Conservation (phyloP, 2,329 filamentous ascomycete genomes). For the Tolypocladium inflatum region DNA sequence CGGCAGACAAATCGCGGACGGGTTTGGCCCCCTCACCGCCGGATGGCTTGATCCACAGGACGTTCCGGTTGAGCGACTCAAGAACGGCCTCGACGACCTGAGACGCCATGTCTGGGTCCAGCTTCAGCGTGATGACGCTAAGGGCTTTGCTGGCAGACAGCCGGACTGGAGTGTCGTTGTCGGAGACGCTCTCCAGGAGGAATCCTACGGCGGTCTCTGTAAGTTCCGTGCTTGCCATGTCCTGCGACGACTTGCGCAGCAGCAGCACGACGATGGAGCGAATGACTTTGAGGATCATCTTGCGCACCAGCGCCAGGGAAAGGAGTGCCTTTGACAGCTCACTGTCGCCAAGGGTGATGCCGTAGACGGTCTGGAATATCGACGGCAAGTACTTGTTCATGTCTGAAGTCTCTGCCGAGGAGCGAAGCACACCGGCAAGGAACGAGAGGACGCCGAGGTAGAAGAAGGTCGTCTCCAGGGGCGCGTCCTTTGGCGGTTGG, state of each 20-base stretch:
- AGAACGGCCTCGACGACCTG: slow-evolving; percentile 85
- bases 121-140: slow-evolving; percentile 72
- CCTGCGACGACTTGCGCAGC: slow-evolving; percentile 40
- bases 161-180: slow-evolving; percentile 85
- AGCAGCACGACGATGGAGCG: slow-evolving; percentile 62
- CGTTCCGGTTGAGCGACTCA: slow-evolving; percentile 52
- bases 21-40: slow-evolving; percentile 20
- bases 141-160: slow-evolving; percentile 88
- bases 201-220: slow-evolving; percentile 77
- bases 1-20: slow-evolving; percentile 57
- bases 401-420: slow-evolving; percentile 63
- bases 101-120: slow-evolving; percentile 70
- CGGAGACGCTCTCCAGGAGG: slow-evolving; percentile 66
- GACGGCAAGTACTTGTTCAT: slow-evolving; percentile 56
- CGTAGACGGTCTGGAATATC: slow-evolving; percentile 58
- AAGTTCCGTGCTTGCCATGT: slow-evolving; percentile 38
- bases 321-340: slow-evolving; percentile 43
- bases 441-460: slow-evolving; percentile 75
- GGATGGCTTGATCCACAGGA: slow-evolving; percentile 40
- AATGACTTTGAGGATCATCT: slow-evolving; percentile 76
- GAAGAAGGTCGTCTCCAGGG: slow-evolving; percentile 52
- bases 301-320: slow-evolving; percentile 70
- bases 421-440: slow-evolving; percentile 60
- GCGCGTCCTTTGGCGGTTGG: slow-evolving; percentile 26
- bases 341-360: slow-evolving; percentile 42